Evolutionary conservation across 1,284 basidiomycete genomes (phyloP).

Genomic region (Cutaneotrichosporon sp.): DNA sequence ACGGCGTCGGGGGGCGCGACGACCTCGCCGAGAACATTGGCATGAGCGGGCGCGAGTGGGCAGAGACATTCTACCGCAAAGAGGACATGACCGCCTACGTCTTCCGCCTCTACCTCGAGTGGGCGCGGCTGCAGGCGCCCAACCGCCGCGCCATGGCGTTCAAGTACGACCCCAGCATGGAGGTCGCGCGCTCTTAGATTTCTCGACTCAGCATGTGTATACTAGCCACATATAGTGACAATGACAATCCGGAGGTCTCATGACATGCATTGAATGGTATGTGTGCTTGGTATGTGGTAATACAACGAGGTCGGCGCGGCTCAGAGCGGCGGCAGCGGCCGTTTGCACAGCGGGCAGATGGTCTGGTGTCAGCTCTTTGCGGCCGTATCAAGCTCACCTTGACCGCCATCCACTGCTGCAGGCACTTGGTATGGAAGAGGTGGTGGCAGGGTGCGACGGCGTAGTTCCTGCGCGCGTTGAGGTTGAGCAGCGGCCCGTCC

Average conservation of each 20-base stretch:
- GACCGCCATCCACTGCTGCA: conserved; percentile 82
- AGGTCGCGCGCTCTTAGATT: conserved; percentile 14
- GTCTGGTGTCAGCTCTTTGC: conserved; percentile 60
- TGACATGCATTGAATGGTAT: conserved; percentile 6
- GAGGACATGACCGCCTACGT: conserved; percentile 51
- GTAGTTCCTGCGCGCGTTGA: conserved; percentile 65
- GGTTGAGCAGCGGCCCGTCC: conserved; percentile 43
- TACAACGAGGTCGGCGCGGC: conserved; percentile 1
- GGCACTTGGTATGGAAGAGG: conserved; percentile 83
- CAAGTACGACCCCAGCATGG: conserved; percentile 37
- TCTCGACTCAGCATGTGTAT: background rate
- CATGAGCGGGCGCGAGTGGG: conserved; percentile 49
- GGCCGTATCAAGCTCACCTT: conserved; percentile 60
- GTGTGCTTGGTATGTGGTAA: conserved; percentile 4
- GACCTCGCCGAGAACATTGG: conserved; percentile 53
- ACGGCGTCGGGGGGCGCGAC: conserved; percentile 41
- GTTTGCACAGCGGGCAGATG: conserved; percentile 83
- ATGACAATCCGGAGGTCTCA: background rate
- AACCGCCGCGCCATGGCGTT: conserved; percentile 32
- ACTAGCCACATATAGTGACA: background rate
- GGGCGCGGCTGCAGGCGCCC: conserved; percentile 40
- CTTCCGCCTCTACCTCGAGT: conserved; percentile 50
- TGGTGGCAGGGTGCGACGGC: conserved; percentile 87
- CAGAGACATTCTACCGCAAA: conserved; percentile 45
- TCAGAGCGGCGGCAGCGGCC: conserved; percentile 73